A percentile compares a stretch with the other conserved stretches of the same genome.
These are phyloP conservation scores for Corniculantispora saksenae DNA, from an alignment of 2,329 filamentous ascomycete genomes.

Conservation along the genomic window DNA sequence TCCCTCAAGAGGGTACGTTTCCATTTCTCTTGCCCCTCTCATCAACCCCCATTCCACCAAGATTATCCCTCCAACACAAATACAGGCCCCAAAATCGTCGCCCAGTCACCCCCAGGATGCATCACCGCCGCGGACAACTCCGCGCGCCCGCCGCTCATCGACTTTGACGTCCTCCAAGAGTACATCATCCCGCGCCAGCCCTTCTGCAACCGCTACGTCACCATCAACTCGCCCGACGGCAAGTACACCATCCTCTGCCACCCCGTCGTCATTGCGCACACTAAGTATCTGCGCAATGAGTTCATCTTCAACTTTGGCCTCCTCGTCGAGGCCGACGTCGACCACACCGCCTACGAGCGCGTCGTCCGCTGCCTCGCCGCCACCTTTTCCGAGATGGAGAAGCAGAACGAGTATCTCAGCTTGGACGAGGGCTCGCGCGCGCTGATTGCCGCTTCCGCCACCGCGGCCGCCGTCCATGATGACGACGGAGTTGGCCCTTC, in stretches of 20 bases:
- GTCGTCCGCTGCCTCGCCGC: slow-evolving; percentile 84
- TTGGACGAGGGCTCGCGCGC: slow-evolving; percentile 48
- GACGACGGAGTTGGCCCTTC: slow-evolving; percentile 39
- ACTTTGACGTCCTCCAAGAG: slow-evolving; percentile 83
- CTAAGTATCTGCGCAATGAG: slow-evolving; percentile 85
- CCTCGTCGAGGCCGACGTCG: slow-evolving; percentile 66
- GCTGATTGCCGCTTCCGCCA: slow-evolving; percentile 31
- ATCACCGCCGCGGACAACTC: slow-evolving; percentile 49
- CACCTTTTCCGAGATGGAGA: slow-evolving; percentile 86
- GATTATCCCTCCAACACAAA: not conserved
- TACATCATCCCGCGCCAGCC: slow-evolving; percentile 95
- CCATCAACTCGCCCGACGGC: slow-evolving; percentile 69
- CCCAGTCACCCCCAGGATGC: slow-evolving; percentile 63
- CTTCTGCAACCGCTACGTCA: slow-evolving; percentile 89
- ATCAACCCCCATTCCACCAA: not conserved
- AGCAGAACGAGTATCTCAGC: slow-evolving; percentile 83
- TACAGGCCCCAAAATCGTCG: slow-evolving; percentile 62
- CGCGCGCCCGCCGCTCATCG: slow-evolving; percentile 63
- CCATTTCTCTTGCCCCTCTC: not conserved
- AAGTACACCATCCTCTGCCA: slow-evolving; percentile 81
- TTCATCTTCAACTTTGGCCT: slow-evolving; percentile 99
- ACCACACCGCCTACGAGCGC: slow-evolving; percentile 78
- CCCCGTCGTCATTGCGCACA: slow-evolving; percentile 82
- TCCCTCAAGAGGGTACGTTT: slow-evolving; percentile 60
- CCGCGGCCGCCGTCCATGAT: slow-evolving; percentile 38